These are phyloP conservation scores for Gynandropsis gynandra DNA, from an alignment of 345 rosid species.

Conservation along the genomic window DNA sequence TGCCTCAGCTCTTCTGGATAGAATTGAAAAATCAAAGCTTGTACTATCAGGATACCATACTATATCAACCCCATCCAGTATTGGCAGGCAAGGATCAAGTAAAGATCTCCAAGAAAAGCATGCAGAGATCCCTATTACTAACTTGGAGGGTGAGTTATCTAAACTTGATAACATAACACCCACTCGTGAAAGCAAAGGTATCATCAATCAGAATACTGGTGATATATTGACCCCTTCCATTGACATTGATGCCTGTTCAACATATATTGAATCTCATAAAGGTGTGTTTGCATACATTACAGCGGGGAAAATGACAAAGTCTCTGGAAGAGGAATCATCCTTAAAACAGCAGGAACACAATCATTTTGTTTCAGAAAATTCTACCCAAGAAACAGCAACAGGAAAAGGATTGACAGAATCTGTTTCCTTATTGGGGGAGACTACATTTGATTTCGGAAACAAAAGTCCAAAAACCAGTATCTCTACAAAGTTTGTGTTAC, in stretches of 20 bases:
- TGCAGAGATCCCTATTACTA: slow-evolving; percentile 27
- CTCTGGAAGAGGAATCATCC: slow-evolving; percentile 24
- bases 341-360: slow-evolving; percentile 24
- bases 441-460: background rate
- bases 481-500: slow-evolving; percentile 27
- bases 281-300: slow-evolving; percentile 15
- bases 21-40: slow-evolving; percentile 42
- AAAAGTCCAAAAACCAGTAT: slow-evolving; percentile 21
- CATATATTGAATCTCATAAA: slow-evolving; percentile 17
- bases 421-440: slow-evolving; percentile 39
- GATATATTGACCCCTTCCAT: slow-evolving; percentile 23
- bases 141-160: slow-evolving; percentile 35
- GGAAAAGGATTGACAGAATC: slow-evolving; percentile 53
- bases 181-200: slow-evolving; percentile 22
- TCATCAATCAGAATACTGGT: slow-evolving; percentile 13
- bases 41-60: slow-evolving; percentile 34
- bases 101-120: slow-evolving; percentile 11
- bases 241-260: slow-evolving; percentile 12
- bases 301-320: slow-evolving; percentile 25
- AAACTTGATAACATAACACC: slow-evolving; percentile 19
- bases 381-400: slow-evolving; percentile 12
- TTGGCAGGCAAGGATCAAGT: slow-evolving; percentile 25
- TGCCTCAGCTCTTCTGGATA: slow-evolving; percentile 37
- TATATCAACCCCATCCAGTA: slow-evolving; percentile 28
- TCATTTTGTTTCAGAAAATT: slow-evolving; percentile 21